Conservation (phyloP, 805 yeast genomes). For the Sungouiella blattae region DNA sequence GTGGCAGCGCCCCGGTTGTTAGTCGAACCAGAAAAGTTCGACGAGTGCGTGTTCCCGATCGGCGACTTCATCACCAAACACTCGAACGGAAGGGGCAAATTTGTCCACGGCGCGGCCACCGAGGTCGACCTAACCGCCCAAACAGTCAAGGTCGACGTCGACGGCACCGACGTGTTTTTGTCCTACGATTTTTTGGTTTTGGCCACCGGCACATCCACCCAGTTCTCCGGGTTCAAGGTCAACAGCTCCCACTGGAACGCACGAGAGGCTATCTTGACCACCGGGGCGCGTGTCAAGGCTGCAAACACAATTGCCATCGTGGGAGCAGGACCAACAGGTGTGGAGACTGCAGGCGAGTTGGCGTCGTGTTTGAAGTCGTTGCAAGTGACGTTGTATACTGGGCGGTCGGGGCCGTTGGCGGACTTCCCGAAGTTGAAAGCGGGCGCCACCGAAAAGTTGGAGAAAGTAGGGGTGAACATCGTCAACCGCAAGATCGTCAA, state of each 20-base stretch:
- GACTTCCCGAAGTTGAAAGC: conserved; percentile 1
- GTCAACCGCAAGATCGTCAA: conserved; percentile 5
- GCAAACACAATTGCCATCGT: conserved; percentile 31
- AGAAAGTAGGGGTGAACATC: conserved; percentile 12
- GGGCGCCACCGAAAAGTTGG: conserved; percentile 8
- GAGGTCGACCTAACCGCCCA: conserved; percentile 23
- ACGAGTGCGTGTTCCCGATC: conserved; percentile 17
- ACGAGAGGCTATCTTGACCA: conserved; percentile 13
- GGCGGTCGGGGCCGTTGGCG: conserved; percentile 10
- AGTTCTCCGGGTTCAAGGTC: conserved; percentile 23
- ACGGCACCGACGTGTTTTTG: conserved; percentile 7
- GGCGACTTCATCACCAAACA: conserved; percentile 15
- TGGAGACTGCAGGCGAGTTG: conserved; percentile 37
- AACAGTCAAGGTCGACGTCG: conserved; percentile 10
- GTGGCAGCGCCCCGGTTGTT: conserved; percentile 31
- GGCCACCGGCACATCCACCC: conserved; percentile 30
- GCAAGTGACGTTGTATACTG: conserved; percentile 25
- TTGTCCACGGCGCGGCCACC: conserved; percentile 24
- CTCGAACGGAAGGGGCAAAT: conserved; percentile 14
- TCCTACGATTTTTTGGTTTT: conserved; percentile 32
- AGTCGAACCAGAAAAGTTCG: conserved; percentile 19
- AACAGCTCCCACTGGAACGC: conserved; percentile 14
- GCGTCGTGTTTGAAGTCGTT: conserved; percentile 16
- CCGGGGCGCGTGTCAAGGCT: conserved; percentile 12
- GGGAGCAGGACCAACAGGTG: conserved; percentile 41